Evolutionary conservation across 1,139 yeast genomes (phyloP).

Genomic region (Magnusiomyces magnusii): DNA sequence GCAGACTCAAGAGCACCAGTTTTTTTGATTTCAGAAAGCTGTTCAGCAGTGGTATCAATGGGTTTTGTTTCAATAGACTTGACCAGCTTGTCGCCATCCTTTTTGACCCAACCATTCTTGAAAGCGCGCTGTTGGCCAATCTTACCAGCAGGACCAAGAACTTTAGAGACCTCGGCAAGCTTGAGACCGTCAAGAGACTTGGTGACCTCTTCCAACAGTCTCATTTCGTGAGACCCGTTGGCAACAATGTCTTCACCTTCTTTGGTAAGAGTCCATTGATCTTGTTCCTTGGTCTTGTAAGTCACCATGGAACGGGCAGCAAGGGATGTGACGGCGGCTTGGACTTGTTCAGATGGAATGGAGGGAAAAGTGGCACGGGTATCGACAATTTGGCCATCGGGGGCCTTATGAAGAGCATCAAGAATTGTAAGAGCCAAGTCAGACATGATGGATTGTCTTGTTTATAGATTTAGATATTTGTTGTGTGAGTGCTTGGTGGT

Average conservation of each 20-base stretch:
- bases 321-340: constrained; percentile 79
- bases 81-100: constrained; percentile 74
- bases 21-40: constrained; percentile 50
- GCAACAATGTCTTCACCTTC: constrained; percentile 77
- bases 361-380: constrained; percentile 53
- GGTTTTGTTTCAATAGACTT: constrained; percentile 45
- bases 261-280: constrained; percentile 63
- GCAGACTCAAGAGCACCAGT: constrained; percentile 45
- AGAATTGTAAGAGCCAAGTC: constrained; percentile 53
- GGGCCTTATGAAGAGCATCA: constrained; percentile 48
- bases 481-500: neutral
- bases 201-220: constrained; percentile 69
- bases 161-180: constrained; percentile 68
- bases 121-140: constrained; percentile 98
- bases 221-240: constrained; percentile 85
- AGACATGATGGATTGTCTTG: constrained; percentile 24
- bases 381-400: constrained; percentile 52
- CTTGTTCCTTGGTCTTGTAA: constrained; percentile 67
- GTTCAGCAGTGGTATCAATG: constrained; percentile 57
- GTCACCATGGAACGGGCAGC: constrained; percentile 76
- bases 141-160: constrained; percentile 76
- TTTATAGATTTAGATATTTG: no score
- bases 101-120: constrained; percentile 93
- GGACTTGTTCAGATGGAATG: constrained; percentile 46
- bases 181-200: constrained; percentile 72